phyloP scores from a whole-genome alignment of 768 basidiomycete species.

The Suillus paluster region DNA sequence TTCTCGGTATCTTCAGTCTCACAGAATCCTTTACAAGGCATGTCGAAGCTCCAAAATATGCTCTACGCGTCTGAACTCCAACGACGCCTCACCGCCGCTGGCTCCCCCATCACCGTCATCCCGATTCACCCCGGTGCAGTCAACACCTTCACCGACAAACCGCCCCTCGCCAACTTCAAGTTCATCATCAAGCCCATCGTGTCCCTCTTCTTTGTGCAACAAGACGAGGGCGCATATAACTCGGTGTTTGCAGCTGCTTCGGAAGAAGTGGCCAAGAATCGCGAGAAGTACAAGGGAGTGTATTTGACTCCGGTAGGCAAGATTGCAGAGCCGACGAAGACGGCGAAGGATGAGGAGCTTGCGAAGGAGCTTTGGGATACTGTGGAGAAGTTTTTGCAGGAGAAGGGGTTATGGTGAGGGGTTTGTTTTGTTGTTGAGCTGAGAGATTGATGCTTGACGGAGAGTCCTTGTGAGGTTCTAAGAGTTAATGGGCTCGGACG shows the following conservation, averaged over 20 bases:
- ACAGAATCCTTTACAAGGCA: conserved; percentile 33
- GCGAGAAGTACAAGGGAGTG: conserved; percentile 30
- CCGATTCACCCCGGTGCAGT: conserved; percentile 36
- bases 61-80: conserved; percentile 58
- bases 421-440: conserved; percentile 8
- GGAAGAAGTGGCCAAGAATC: conserved; percentile 20
- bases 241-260: conserved; percentile 36
- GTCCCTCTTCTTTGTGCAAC: conserved; percentile 20
- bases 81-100: conserved; percentile 42
- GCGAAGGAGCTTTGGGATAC: conserved; percentile 31
- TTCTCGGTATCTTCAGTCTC: not conserved
- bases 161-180: conserved; percentile 2
- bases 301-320: conserved; percentile 5
- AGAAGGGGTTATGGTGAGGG: conserved; percentile 21
- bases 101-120: conserved; percentile 32
- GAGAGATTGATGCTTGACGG: too few species aligned
- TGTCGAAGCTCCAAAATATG: conserved; percentile 55
- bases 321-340: conserved; percentile 2
- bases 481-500: too few species aligned
- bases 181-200: conserved; percentile 24
- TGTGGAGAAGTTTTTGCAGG: conserved; percentile 29
- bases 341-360: conserved; percentile 25
- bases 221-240: conserved; percentile 31
- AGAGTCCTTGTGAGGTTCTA: too few species aligned
- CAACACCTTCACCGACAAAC: conserved; percentile 20